Conservation (phyloP, 441 rosid species). For the Jatropha multifida region DNA sequence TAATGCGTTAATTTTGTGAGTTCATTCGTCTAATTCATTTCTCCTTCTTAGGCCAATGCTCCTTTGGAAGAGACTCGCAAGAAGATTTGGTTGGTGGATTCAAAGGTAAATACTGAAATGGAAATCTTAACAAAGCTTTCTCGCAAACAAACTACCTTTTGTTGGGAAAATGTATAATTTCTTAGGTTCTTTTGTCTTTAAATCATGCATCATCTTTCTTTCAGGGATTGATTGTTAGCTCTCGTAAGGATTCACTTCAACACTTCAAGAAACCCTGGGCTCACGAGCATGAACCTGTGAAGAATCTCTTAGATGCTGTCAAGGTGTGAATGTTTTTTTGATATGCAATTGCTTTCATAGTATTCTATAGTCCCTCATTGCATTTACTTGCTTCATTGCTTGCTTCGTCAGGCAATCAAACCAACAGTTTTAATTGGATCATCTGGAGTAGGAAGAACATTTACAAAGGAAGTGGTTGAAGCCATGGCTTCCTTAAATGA, state of each 20-base stretch:
- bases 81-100: conserved; percentile 91
- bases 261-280: conserved; percentile 94
- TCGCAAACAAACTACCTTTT: background rate
- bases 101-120: conserved; percentile 50
- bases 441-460: conserved; percentile 82
- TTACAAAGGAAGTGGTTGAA: conserved; percentile 78
- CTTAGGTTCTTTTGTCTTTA: background rate
- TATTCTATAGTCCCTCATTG: conserved; percentile 14
- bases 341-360: background rate
- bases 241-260: conserved; percentile 77
- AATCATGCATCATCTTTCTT: background rate
- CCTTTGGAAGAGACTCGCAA: conserved; percentile 68
- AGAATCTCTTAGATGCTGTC: conserved; percentile 60
- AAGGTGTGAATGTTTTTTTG: conserved; percentile 37
- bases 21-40: background rate
- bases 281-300: conserved; percentile 70
- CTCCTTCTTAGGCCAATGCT: conserved; percentile 48
- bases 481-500: conserved; percentile 72
- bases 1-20: background rate
- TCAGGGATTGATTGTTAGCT: conserved; percentile 77
- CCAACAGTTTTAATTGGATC: conserved; percentile 88
- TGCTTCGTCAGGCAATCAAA: conserved; percentile 63
- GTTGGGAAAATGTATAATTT: background rate
- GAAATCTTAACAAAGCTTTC: background rate
- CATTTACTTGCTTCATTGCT: background rate